phyloP scores from a whole-genome alignment of 176 grass and related monocot genomes.

The Triticum monococcum region DNA sequence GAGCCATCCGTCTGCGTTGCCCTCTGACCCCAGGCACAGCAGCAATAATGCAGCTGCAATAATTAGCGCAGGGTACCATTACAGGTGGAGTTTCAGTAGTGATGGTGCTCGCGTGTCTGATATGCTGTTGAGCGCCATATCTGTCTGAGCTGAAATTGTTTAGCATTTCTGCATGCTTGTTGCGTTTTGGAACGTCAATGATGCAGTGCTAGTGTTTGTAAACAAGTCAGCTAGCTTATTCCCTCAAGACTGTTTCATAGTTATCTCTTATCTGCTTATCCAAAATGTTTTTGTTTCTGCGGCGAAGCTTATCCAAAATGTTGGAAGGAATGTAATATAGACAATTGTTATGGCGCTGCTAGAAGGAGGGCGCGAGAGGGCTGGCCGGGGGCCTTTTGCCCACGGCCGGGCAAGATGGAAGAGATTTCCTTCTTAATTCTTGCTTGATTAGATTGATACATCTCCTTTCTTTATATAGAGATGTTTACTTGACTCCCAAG shows the following conservation, averaged over 20 bases:
- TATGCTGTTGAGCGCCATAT: slow-evolving; percentile 12
- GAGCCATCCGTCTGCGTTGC: slow-evolving; percentile 10
- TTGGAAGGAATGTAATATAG: background rate
- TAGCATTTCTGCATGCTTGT: background rate
- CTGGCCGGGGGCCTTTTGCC: no score
- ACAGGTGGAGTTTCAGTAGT: background rate
- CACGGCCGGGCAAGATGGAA: no score
- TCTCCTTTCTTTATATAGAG: no score
- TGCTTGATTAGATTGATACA: no score
- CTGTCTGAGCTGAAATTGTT: slow-evolving; percentile 5
- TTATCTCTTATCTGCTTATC: no score
- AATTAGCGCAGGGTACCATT: background rate
- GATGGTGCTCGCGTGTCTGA: background rate
- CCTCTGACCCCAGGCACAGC: background rate
- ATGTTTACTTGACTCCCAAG: no score
- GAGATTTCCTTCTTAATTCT: no score
- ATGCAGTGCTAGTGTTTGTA: background rate
- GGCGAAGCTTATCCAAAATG: no score
- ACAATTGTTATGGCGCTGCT: no score
- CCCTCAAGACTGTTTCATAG: background rate
- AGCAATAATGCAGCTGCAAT: slow-evolving; percentile 31
- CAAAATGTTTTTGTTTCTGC: no score
- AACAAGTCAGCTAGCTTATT: background rate
- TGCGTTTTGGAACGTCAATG: background rate
- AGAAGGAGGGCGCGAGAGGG: no score